These are phyloP conservation scores for Asterella californica DNA, from an alignment of 225 moss, liverwort and hornwort genomes.

Conservation along the genomic window DNA sequence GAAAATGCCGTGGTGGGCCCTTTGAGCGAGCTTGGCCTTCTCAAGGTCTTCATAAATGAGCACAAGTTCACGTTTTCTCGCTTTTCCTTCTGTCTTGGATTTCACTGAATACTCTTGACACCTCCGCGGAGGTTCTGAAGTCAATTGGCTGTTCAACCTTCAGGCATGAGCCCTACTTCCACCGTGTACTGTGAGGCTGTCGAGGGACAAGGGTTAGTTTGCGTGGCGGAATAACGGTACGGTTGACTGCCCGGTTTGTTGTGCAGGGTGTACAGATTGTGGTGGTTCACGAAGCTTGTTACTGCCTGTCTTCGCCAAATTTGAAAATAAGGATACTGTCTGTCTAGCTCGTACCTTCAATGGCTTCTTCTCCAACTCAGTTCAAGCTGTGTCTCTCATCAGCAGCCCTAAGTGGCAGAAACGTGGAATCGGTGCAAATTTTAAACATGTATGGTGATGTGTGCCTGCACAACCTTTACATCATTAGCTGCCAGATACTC, in stretches of 20 bases:
- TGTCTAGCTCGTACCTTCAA: constrained; percentile 35
- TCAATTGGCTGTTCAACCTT: neutral
- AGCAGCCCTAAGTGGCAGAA: constrained; percentile 28
- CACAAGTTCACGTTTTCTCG: neutral
- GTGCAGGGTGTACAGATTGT: constrained; percentile 39
- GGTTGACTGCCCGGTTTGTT: neutral
- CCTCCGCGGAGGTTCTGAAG: neutral
- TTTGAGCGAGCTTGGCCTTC: neutral
- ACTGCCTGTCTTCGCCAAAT: constrained; percentile 30
- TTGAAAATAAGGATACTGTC: constrained; percentile 28
- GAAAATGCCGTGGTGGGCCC: neutral
- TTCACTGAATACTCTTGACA: neutral
- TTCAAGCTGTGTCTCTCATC: constrained; percentile 30
- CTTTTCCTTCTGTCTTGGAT: neutral
- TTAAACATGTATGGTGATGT: constrained; percentile 6
- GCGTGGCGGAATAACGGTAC: neutral
- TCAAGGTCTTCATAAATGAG: neutral
- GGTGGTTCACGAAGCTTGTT: constrained; percentile 15
- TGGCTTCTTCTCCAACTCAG: constrained; percentile 37
- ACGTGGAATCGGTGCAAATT: constrained; percentile 8
- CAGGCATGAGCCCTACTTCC: neutral
- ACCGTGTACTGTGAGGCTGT: neutral
- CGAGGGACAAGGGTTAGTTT: neutral
- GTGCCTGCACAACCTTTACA: neutral
- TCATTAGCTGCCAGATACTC: neutral